phyloP scores from a whole-genome alignment of 768 basidiomycete species.

The Lactarius hengduanensis region DNA sequence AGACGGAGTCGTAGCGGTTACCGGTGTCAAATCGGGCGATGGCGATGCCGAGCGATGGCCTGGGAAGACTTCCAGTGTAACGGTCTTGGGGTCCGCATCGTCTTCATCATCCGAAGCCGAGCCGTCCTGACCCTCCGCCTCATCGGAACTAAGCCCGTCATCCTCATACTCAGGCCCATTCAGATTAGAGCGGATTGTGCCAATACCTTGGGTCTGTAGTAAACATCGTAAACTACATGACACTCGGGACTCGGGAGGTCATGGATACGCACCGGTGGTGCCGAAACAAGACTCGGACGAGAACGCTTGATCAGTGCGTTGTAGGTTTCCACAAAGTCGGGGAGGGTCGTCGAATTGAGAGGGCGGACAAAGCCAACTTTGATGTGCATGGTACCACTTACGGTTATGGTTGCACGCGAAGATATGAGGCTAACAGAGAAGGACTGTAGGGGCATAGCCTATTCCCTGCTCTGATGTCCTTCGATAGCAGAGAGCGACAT shows the following conservation, averaged over 20 bases:
- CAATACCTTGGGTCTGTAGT: constrained; percentile 77
- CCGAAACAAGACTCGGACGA: constrained; percentile 65
- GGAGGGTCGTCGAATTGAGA: constrained; percentile 42
- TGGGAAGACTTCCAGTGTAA: neutral
- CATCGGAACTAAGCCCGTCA: constrained; percentile 67
- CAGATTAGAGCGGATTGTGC: constrained; percentile 70
- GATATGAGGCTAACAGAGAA: constrained; percentile 48
- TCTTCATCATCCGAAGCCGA: constrained; percentile 40
- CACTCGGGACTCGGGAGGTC: neutral
- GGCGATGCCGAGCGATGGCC: constrained; percentile 9
- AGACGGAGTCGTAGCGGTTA: constrained; percentile 29
- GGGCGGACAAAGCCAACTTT: constrained; percentile 59
- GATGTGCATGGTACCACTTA: constrained; percentile 54
- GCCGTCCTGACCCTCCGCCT: constrained; percentile 43
- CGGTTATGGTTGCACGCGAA: constrained; percentile 45
- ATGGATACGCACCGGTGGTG: constrained; percentile 57
- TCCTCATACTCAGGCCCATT: constrained; percentile 61
- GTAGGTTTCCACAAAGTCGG: constrained; percentile 62
- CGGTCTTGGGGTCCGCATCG: constrained; percentile 31
- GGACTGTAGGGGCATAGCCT: constrained; percentile 37
- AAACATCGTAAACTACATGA: neutral
- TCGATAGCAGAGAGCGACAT: constrained; percentile 30
- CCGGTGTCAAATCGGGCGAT: constrained; percentile 15
- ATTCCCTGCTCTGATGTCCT: constrained; percentile 30
- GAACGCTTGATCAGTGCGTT: constrained; percentile 61